A percentile compares a stretch with the other conserved stretches of the same genome.
These are phyloP conservation scores for Corchorus olitorius DNA, from an alignment of 345 rosid species.

Conservation along the genomic window DNA sequence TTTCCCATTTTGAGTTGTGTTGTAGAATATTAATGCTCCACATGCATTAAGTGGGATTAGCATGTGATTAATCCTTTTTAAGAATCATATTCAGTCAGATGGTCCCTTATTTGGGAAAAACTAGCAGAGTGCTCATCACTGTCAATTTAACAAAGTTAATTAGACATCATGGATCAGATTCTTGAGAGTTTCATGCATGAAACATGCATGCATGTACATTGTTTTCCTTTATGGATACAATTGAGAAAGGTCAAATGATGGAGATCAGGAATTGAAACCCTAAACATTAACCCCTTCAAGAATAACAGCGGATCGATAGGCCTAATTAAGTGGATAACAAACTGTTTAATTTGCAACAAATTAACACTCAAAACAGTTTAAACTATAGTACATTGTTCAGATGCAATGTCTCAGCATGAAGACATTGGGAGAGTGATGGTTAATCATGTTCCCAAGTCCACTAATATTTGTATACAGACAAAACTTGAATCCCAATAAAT, in stretches of 20 bases:
- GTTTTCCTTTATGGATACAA: neutral
- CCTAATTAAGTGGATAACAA: neutral
- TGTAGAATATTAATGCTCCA: neutral
- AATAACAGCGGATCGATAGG: neutral
- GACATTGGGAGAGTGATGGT: neutral
- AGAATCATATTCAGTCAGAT: neutral
- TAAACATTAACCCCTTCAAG: neutral
- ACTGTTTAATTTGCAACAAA: neutral
- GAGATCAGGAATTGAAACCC: neutral
- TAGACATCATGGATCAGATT: neutral
- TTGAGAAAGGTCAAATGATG: neutral
- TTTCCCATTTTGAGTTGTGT: neutral
- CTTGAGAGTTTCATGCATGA: neutral
- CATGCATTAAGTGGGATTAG: conserved; percentile 13
- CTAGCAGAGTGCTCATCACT: neutral
- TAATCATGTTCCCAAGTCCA: too few relatives aligned
- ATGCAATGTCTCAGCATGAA: neutral
- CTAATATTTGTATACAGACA: too few relatives aligned
- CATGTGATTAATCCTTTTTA: conserved; percentile 2
- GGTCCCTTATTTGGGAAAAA: conserved; percentile 5
- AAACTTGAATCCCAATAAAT: too few relatives aligned
- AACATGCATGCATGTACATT: neutral
- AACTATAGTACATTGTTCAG: neutral
- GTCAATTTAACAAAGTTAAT: neutral
- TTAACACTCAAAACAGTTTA: neutral